Evolutionary conservation across 371 early-diverging fungal genomes (phyloP).

Genomic region (Capillidium heterosporum): DNA sequence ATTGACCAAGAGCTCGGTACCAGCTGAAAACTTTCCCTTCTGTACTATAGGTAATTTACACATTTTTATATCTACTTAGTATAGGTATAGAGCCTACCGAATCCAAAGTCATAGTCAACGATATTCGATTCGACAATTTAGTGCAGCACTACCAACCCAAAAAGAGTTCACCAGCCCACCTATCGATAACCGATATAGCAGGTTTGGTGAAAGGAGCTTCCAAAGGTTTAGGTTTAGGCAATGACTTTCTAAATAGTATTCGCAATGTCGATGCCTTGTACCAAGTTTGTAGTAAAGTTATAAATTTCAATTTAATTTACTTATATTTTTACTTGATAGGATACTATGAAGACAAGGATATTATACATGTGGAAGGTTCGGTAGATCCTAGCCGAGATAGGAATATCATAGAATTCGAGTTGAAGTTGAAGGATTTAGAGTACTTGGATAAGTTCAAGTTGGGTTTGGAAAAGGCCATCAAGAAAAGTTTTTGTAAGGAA

Average conservation of each 20-base stretch:
- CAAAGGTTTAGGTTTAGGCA: slow-evolving; percentile 89
- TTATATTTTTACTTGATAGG: slow-evolving; percentile 6
- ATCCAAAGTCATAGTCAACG: slow-evolving; percentile 86
- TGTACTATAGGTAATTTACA: slow-evolving; percentile 43
- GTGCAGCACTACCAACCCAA: slow-evolving; percentile 29
- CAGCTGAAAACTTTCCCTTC: slow-evolving; percentile 81
- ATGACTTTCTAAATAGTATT: slow-evolving; percentile 95
- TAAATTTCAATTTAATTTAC: background rate
- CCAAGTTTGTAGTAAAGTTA: slow-evolving; percentile 70
- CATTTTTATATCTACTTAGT: background rate
- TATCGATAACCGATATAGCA: slow-evolving; percentile 97
- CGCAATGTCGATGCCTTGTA: slow-evolving; percentile 96
- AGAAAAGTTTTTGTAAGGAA: background rate
- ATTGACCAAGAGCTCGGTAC: slow-evolving; percentile 72
- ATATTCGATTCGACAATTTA: slow-evolving; percentile 82
- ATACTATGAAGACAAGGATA: slow-evolving; percentile 19
- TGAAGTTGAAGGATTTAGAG: slow-evolving; percentile 89
- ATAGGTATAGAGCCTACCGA: slow-evolving; percentile 66
- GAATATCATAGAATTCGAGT: slow-evolving; percentile 90
- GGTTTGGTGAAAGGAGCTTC: slow-evolving; percentile 95
- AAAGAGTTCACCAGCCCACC: slow-evolving; percentile 47
- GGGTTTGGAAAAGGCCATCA: slow-evolving; percentile 7
- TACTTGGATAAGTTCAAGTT: slow-evolving; percentile 40
- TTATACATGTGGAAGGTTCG: slow-evolving; percentile 92
- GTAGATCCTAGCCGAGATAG: slow-evolving; percentile 92